Base-by-base conservation (phyloP, 345 rosid genomes). In the Cardamine occulta region DNA sequence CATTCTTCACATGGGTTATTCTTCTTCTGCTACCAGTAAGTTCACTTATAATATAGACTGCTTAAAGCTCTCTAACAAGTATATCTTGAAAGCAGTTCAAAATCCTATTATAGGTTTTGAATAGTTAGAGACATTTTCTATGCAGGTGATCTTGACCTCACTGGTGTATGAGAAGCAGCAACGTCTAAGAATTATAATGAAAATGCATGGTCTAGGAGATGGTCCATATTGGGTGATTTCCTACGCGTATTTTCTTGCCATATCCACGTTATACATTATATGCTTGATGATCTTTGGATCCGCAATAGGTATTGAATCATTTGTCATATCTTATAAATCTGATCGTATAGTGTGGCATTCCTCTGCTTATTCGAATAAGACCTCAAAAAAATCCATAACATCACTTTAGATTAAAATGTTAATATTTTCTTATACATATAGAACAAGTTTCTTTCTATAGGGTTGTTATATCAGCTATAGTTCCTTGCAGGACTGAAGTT, bases 181-280 rank as follows among this genome's bases (percentile, higher is more conserved):
- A 34, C 89, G 82, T 62, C 82, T 91, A 71, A 83, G 96, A 79
- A 84, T 91, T 29, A 91, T 94, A 88, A 94, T 94, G 98, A 90
- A 89, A 84, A 94, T 94, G 98, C 98, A 94, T 2, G 97, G 97
- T 34, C 97, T 94, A 66, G 91, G 96, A 45, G 97, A 94, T 70
- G 97, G 88, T 52, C 96, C 98, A 35, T 94, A 94, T 74, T 91
- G 96, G 93, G 51, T 89, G 82, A 89, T 93, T 55, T 76, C 97
- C 18, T 93, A 93, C 47, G 85, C 82, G 15, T 93, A 93, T 85
- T 90, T 90, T 81, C 86, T 94, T 18, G 52, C 67, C 81, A 79
- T 91, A 73, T 94, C 95, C 18, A 71, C 71, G 34, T 34, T 87
- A 42, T 91, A 90, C 82, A 81, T 89, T 76, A 54, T 91, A 52